Conservation (phyloP, 2,329 filamentous ascomycete species). For the Zopfia rhizophila region DNA sequence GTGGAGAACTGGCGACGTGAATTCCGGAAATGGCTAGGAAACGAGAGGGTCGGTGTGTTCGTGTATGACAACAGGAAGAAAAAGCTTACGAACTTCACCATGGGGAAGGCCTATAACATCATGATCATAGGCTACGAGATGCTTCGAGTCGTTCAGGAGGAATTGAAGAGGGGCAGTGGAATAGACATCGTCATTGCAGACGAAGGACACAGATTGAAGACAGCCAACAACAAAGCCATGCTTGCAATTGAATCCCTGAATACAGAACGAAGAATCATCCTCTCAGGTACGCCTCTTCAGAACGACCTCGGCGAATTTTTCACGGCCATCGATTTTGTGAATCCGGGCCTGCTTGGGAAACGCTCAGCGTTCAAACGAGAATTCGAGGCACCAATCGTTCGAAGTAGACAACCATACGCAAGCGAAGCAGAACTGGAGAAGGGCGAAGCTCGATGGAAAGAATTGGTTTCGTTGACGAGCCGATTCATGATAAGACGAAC, state of each 20-base stretch:
- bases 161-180: slow-evolving; percentile 69
- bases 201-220: slow-evolving; percentile 75
- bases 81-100: slow-evolving; percentile 74
- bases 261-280: slow-evolving; percentile 69
- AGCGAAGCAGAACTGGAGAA: slow-evolving; percentile 70
- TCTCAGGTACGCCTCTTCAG: slow-evolving; percentile 75
- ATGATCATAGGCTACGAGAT: slow-evolving; percentile 82
- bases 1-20: slow-evolving; percentile 80
- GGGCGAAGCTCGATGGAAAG: slow-evolving; percentile 69
- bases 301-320: slow-evolving; percentile 76
- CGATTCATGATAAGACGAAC: slow-evolving; percentile 74
- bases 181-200: slow-evolving; percentile 78
- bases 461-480: slow-evolving; percentile 69
- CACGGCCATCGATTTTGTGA: slow-evolving; percentile 75
- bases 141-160: slow-evolving; percentile 71
- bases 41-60: slow-evolving; percentile 75
- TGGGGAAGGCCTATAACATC: slow-evolving; percentile 73
- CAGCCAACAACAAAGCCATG: slow-evolving; percentile 74
- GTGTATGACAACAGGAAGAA: slow-evolving; percentile 69
- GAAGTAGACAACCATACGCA: slow-evolving; percentile 72
- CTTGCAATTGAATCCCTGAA: slow-evolving; percentile 72
- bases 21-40: slow-evolving; percentile 78
- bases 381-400: slow-evolving; percentile 72
- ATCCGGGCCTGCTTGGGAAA: slow-evolving; percentile 71
- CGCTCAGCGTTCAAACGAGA: slow-evolving; percentile 71